Base-by-base conservation (phyloP, 2,329 filamentous ascomycete genomes). In the Tolypocladium ovalisporum region DNA sequence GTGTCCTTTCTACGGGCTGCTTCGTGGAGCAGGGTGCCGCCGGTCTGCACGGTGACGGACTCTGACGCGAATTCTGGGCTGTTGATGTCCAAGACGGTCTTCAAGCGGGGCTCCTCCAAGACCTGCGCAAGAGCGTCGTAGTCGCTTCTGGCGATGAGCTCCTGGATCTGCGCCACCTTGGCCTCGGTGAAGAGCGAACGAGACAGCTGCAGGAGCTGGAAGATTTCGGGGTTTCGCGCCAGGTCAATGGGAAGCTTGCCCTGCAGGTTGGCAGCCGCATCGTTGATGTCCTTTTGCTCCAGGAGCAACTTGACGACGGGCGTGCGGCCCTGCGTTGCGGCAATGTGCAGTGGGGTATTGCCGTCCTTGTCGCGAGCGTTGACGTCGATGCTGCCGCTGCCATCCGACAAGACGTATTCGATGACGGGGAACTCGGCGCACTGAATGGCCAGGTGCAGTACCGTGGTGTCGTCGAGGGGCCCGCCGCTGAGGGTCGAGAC, bases 21-120 rank as follows among this genome's bases (percentile, higher is more conserved):
- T 70, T 99, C 93, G 69, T 99, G 94, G 36, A 99, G 79, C 10
- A 99, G 76, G 1, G 91, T 97, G 13, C 94, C 95, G n/a, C 94
- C 94, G 8, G 85, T 81, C 64, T 95, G 86, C 1, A 87, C 76
- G 0, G 91, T 96, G 3, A 78, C 75, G 1, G 85, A 83, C 59
- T 97, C 92, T 2, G 89, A 93, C 5, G 88, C 87, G 57, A 97
- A 84, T 63, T 97, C 93, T 61, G 89, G 84, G 63, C 88, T 90
- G 72, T 99, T 97, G 65, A 99, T 89, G 70, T 97, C 94, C 54
- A 99, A 74, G 2, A 91, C 85, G 2, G 86, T 91, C 75, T 93
- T 90, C 58, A 96, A 85, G 34, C 91, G 84, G 24, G 87, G 85
- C 67, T 97, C 92, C 67, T 92, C 88, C 40, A 99, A 75, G 3